Conservation (phyloP, 352 stramenopile genomes). For the Phytopythium aichiense region DNA sequence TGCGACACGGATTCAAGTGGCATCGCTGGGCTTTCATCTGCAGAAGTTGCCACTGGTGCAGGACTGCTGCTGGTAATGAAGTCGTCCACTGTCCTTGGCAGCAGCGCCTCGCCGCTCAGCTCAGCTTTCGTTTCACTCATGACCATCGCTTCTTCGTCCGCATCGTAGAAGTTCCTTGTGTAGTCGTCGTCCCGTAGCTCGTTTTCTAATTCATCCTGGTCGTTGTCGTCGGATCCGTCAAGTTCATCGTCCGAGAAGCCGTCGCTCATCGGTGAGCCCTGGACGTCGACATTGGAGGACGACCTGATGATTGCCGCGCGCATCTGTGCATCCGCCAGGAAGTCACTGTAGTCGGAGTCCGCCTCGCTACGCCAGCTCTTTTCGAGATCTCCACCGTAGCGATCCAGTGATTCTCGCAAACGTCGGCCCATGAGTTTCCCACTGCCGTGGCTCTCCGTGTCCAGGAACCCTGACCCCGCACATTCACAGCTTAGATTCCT, state of each 20-base stretch:
- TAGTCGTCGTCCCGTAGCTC: slow-evolving; percentile 14
- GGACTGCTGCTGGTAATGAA: background rate
- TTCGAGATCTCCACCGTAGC: slow-evolving; percentile 28
- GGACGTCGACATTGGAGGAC: slow-evolving; percentile 53
- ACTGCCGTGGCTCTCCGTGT: slow-evolving; percentile 41
- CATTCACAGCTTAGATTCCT: slow-evolving; percentile 66
- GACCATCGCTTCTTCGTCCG: background rate
- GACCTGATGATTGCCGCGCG: slow-evolving; percentile 69
- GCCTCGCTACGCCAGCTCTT: slow-evolving; percentile 67
- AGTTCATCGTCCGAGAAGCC: slow-evolving; percentile 43
- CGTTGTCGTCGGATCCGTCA: slow-evolving; percentile 16
- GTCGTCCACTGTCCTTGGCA: background rate
- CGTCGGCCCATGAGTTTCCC: slow-evolving; percentile 21
- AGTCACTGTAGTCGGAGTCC: slow-evolving; percentile 76
- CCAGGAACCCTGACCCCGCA: slow-evolving; percentile 32
- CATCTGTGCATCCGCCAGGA: slow-evolving; percentile 75
- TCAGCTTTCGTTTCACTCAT: background rate
- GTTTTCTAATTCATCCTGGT: slow-evolving; percentile 37
- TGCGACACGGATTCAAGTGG: background rate
- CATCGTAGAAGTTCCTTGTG: background rate
- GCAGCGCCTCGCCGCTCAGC: background rate
- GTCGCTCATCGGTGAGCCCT: slow-evolving; percentile 26
- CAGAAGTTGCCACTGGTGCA: background rate
- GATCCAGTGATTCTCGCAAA: slow-evolving; percentile 29
- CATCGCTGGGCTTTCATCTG: background rate